These are phyloP conservation scores for Colletotrichum sp. DNA, from an alignment of 2,329 filamentous ascomycete genomes.

Conservation along the genomic window DNA sequence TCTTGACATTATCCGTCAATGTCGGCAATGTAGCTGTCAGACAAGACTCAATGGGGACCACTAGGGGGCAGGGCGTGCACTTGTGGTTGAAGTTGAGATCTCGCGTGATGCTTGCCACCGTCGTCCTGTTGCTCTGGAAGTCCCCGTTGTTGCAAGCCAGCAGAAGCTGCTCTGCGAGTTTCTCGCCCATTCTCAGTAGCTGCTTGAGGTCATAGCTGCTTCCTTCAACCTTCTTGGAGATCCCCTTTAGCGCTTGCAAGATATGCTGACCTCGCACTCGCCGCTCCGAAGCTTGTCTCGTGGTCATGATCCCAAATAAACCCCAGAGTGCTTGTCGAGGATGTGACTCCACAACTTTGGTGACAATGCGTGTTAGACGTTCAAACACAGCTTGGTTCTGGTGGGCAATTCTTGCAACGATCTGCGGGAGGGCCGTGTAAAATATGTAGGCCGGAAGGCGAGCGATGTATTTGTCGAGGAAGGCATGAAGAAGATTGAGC, in stretches of 20 bases:
- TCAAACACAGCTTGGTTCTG: constrained; percentile 79
- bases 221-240: constrained; percentile 57
- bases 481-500: constrained; percentile 72
- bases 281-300: constrained; percentile 73
- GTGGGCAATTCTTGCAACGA: constrained; percentile 95
- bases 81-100: constrained; percentile 87
- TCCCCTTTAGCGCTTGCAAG: constrained; percentile 52
- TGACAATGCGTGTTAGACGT: constrained; percentile 78
- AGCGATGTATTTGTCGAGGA: constrained; percentile 79
- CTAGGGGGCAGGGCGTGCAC: constrained; percentile 80
- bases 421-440: constrained; percentile 85
- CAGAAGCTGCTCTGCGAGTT: constrained; percentile 81
- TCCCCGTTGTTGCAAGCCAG: constrained; percentile 78
- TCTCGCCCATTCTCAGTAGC: constrained; percentile 80
- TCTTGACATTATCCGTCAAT: constrained; percentile 72
- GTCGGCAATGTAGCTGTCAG: constrained; percentile 83
- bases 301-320: constrained; percentile 84
- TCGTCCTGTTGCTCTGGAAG: constrained; percentile 72
- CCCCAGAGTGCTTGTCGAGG: constrained; percentile 94
- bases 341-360: constrained; percentile 85
- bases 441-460: constrained; percentile 78
- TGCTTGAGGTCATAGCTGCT: constrained; percentile 66
- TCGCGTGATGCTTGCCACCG: constrained; percentile 73
- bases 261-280: constrained; percentile 57
- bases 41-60: constrained; percentile 86